phyloP scores from a whole-genome alignment of 2,329 filamentous ascomycete genomes.

The Colletotrichum brevisporum region DNA sequence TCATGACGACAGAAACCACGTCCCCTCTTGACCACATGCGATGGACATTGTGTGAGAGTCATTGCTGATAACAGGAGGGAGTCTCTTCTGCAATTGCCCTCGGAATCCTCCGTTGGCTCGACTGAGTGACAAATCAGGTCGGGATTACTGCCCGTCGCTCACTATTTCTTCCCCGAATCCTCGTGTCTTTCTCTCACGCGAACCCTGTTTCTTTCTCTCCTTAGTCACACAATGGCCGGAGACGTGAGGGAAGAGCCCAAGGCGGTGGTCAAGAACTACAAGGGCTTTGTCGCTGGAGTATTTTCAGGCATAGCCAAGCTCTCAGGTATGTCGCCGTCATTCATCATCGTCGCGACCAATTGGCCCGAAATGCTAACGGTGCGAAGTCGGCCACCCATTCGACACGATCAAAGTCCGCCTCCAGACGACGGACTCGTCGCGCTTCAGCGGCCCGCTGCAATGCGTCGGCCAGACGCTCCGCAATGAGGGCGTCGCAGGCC shows the following conservation, averaged over 20 bases:
- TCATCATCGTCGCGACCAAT: not conserved
- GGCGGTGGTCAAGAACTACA: slow-evolving; percentile 75
- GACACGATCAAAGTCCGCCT: slow-evolving; percentile 97
- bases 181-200: not conserved
- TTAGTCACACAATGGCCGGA: slow-evolving; percentile 30
- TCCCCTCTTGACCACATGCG: not conserved
- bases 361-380: slow-evolving; percentile 4
- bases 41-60: slow-evolving; percentile 31
- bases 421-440: slow-evolving; percentile 83
- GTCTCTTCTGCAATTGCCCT: slow-evolving; percentile 6
- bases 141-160: not conserved
- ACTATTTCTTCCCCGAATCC: slow-evolving; percentile 15
- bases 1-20: slow-evolving; percentile 32
- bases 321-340: slow-evolving; percentile 62
- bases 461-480: slow-evolving; percentile 88
- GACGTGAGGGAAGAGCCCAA: slow-evolving; percentile 51
- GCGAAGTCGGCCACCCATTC: slow-evolving; percentile 79
- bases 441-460: slow-evolving; percentile 88
- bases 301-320: slow-evolving; percentile 95
- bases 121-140: slow-evolving; percentile 8
- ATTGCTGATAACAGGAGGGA: not conserved
- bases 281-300: slow-evolving; percentile 96
- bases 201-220: not conserved
- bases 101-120: not conserved
- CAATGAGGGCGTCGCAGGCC: slow-evolving; percentile 85